Conservation (phyloP, 1,284 basidiomycete genomes). For the Trametes polyzona region DNA sequence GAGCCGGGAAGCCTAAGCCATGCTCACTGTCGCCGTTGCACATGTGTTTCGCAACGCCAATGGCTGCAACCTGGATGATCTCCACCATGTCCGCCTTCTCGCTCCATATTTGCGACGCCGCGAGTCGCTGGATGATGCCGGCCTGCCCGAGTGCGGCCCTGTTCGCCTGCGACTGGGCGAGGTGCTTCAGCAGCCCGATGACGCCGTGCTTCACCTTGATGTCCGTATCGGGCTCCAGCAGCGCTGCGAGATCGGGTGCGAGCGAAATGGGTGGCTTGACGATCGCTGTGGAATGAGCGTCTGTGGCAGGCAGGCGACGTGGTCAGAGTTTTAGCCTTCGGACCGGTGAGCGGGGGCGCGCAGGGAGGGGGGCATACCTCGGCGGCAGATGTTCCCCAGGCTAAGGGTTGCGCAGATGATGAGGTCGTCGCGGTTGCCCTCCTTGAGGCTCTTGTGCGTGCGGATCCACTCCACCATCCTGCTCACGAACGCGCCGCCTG, state of each 20-base stretch:
- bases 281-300: constrained; percentile 66
- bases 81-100: constrained; percentile 78
- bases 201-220: constrained; percentile 86
- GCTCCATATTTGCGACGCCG: constrained; percentile 73
- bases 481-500: constrained; percentile 73
- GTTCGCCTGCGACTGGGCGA: constrained; percentile 76
- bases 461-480: constrained; percentile 82
- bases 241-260: constrained; percentile 43
- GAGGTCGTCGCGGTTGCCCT: constrained; percentile 68
- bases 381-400: constrained; percentile 80
- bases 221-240: constrained; percentile 52
- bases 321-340: constrained; percentile 12
- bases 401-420: constrained; percentile 82
- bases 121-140: constrained; percentile 64
- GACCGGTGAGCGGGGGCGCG: constrained; percentile 1
- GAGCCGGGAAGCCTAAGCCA: constrained; percentile 13
- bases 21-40: constrained; percentile 74
- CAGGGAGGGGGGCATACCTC: constrained; percentile 53
- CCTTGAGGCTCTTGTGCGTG: constrained; percentile 43
- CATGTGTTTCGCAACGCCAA: constrained; percentile 89
- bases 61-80: constrained; percentile 85
- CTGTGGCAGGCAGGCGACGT: constrained; percentile 45
- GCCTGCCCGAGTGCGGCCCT: constrained; percentile 65
- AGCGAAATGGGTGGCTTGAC: constrained; percentile 55
- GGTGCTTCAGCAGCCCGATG: constrained; percentile 82